These are phyloP conservation scores for Arthrobotrys megalospora DNA, from an alignment of 2,329 filamentous ascomycete genomes.

Conservation along the genomic window DNA sequence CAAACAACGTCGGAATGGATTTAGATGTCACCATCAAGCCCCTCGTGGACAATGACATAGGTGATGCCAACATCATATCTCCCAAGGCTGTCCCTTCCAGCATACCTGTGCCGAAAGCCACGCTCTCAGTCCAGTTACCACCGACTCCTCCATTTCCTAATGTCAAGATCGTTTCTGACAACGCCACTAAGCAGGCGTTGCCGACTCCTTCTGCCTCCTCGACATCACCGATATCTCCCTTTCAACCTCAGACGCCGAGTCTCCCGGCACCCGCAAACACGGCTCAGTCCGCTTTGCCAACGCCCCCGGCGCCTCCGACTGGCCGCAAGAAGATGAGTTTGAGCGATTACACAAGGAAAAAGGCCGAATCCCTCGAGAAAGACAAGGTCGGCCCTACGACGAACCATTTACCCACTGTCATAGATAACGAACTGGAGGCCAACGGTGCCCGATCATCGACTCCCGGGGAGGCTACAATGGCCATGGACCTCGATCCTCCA, in stretches of 20 bases:
- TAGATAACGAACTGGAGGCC: slow-evolving; percentile 35
- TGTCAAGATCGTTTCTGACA: not conserved
- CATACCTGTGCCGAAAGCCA: not conserved
- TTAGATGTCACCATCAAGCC: slow-evolving; percentile 4
- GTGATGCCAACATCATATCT: not conserved
- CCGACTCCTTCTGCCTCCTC: slow-evolving; percentile 35
- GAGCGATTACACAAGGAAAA: slow-evolving; percentile 51
- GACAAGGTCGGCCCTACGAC: slow-evolving; percentile 25
- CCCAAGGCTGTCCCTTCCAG: not conserved
- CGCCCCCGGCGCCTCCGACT: slow-evolving; percentile 29
- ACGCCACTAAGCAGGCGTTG: slow-evolving; percentile 15
- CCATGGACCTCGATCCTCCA: slow-evolving; percentile 56
- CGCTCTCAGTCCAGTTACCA: slow-evolving; percentile 37
- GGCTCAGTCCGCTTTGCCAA: slow-evolving; percentile 14
- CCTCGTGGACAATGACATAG: not conserved
- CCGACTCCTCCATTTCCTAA: slow-evolving; percentile 26
- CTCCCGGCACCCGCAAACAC: not conserved
- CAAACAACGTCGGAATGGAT: not conserved
- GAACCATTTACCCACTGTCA: slow-evolving; percentile 16
- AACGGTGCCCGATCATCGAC: slow-evolving; percentile 18
- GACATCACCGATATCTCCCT: slow-evolving; percentile 34
- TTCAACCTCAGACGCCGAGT: slow-evolving; percentile 33
- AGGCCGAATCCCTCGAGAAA: slow-evolving; percentile 51
- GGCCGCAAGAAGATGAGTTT: slow-evolving; percentile 52
- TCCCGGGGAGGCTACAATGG: slow-evolving; percentile 7